Base-by-base conservation (phyloP, 1,284 basidiomycete genomes). In the Ustilago nuda region DNA sequence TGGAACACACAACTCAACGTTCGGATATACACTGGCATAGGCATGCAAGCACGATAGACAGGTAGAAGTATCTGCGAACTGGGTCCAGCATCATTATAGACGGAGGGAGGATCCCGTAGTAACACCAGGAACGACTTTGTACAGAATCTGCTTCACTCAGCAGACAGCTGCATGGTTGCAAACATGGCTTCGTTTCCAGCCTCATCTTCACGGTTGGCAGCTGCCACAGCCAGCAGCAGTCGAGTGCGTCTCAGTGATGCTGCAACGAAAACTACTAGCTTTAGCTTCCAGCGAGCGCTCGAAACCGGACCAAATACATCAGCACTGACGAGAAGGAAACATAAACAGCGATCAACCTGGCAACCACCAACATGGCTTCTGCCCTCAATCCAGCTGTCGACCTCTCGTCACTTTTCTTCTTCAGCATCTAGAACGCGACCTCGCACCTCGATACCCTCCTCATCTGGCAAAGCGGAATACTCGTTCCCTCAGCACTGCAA, bases 401-500 rank as follows among this genome's bases (percentile, higher is more conserved):
- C 27, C 35, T 7, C 4, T 57, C 55, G 30, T 12, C 50, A 39
- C 19, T 35, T 50, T 2, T 53, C 52, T 17, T 9, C 43, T 11
- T 30, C 58, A 9, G 2, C 51, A 5, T 7, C 30, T 1, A 19
- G 30, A 35, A 30, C 58, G 0, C 59, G 35, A 50, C 45, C 46
- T 3, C 19, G 53, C 23, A 5, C 48, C 8, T 50, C 52, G 5
- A 54, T 2, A 17, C 12, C 51, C 3, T 30, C 56, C 6, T 35
- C 58, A 2, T 37, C 27, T 0, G n/a, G 17, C 13, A 45, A 12
- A 32, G 36, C 32, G 0, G 33, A 59, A 15, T 57, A 55, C 30
- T 15, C 66, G 2, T 75, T 43, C 32, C 72, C 72, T 1, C 61
- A 51, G 37, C 76, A 52, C 51, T 36, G 37, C 61, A 78, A 55